Evolutionary conservation across 2,329 filamentous ascomycete genomes (phyloP).

Genomic region (Cordyceps javanica): DNA sequence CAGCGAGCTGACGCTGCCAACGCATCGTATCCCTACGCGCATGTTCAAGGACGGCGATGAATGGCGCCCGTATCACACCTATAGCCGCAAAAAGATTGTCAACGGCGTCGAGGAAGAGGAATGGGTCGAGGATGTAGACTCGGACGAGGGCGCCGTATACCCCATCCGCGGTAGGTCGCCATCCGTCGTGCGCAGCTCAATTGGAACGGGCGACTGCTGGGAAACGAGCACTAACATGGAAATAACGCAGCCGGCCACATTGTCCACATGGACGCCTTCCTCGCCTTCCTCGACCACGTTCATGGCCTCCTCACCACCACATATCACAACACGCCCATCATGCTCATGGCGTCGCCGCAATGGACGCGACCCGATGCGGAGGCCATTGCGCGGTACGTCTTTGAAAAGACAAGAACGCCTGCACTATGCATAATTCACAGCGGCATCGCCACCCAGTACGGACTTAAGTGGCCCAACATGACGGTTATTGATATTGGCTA

Average conservation of each 20-base stretch:
- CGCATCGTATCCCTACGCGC: slow-evolving; percentile 78
- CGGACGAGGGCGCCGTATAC: slow-evolving; percentile 83
- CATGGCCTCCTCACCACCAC: slow-evolving; percentile 84
- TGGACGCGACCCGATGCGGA: slow-evolving; percentile 90
- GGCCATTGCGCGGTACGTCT: slow-evolving; percentile 85
- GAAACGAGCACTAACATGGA: slow-evolving; percentile 12
- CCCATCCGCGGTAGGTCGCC: slow-evolving; percentile 57
- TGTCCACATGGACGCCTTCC: slow-evolving; percentile 85
- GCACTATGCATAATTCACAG: slow-evolving; percentile 87
- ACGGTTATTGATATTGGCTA: slow-evolving; percentile 88
- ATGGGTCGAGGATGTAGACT: slow-evolving; percentile 84
- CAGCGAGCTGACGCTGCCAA: slow-evolving; percentile 85
- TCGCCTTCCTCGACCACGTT: slow-evolving; percentile 87
- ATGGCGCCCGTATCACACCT: slow-evolving; percentile 69
- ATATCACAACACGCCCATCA: slow-evolving; percentile 92
- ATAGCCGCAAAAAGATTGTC: slow-evolving; percentile 51
- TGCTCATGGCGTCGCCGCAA: slow-evolving; percentile 81
- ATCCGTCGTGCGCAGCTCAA: not conserved
- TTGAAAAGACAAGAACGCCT: slow-evolving; percentile 94
- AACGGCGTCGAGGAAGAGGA: slow-evolving; percentile 52
- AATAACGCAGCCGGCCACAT: slow-evolving; percentile 62
- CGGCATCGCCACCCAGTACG: slow-evolving; percentile 81
- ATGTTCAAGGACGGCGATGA: slow-evolving; percentile 90
- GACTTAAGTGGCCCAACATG: slow-evolving; percentile 66
- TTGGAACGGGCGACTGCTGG: not conserved